These are phyloP conservation scores for Groenewaldozyma auringiensis DNA, from an alignment of 1,139 yeast genomes.

Conservation along the genomic window DNA sequence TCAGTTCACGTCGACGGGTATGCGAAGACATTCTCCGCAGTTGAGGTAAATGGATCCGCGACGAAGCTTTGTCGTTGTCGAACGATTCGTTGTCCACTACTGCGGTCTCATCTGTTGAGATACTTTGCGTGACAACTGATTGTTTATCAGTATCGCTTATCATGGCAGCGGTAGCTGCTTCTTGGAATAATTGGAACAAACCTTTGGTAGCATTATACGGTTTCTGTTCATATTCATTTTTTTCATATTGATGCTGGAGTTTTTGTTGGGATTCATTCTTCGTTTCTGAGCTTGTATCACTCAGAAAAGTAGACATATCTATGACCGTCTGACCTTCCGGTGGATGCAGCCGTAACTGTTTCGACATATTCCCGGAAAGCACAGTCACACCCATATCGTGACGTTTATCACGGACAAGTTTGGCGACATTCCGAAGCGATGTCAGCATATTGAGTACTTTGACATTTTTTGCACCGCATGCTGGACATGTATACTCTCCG, in stretches of 20 bases:
- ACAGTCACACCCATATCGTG: slow-evolving; percentile 6
- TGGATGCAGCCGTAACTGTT: background rate
- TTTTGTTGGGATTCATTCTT: background rate
- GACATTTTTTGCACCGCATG: background rate
- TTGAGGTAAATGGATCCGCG: slow-evolving; percentile 3
- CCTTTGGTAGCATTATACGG: background rate
- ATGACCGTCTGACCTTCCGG: background rate
- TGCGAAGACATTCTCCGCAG: background rate
- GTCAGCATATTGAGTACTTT: background rate
- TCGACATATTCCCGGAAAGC: background rate
- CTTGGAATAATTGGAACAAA: slow-evolving; percentile 1
- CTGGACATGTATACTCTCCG: background rate
- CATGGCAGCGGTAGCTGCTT: background rate
- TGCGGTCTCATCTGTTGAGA: slow-evolving; percentile 4
- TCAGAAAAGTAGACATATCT: background rate
- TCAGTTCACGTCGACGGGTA: slow-evolving; percentile 2
- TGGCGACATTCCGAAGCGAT: slow-evolving; percentile 1
- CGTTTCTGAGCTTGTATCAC: background rate
- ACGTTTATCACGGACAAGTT: slow-evolving; percentile 5
- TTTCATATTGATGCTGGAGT: too few species aligned
- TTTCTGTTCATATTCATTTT: too few species aligned
- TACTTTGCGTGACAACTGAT: slow-evolving; percentile 2
- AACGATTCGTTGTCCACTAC: background rate
- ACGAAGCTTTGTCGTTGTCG: background rate
- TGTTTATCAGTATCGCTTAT: background rate